Base-by-base conservation (phyloP, 106 monocot species). In the Vanilla planifolia region DNA sequence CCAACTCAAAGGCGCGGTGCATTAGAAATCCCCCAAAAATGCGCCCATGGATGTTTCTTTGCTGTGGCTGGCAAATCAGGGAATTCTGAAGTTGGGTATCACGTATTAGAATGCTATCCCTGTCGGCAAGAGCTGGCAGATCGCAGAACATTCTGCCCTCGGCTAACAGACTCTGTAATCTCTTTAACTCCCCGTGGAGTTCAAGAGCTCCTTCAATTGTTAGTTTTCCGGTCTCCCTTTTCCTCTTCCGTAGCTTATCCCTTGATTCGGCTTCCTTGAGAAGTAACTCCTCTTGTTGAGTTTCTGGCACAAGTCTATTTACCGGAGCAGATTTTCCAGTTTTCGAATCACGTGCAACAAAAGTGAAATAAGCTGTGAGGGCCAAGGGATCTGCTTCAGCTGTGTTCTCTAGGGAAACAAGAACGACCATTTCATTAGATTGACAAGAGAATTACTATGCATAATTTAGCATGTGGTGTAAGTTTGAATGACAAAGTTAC, bases 21-120 rank as follows among this genome's bases (percentile, higher is more conserved):
- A 96, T 96, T 67, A 96, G 61, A 65, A 96, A 96, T 4, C 96
- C 96, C 42, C 96, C 96, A 75, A 96, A 96, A 53, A 96, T 96
- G 21, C 96, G 73, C 25, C 91, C 96, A 51, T 96, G 91, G 36
- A 96, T 70, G 51, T 96, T 96, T 55, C 91, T 81, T 71, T 96
- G 96, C 41, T 96, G 96, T 63, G 96, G 96, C 41, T 96, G 96
- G 57, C 96, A 96, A 51, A 96, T 85, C 3, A 96, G 78, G 29
- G 96, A 76, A 66, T 96, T 96, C 71, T 96, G 84, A 23, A 91
- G 80, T 22, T 74, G 13, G 11, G 96, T 96, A 51, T 96, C 86
- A 43, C 75, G 72, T 27, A 96, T 71, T 17, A 96, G 76, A 64
- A 91, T 96, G 73, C 91, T 91, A 48, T 96, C 77, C 57, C 91